phyloP scores from a whole-genome alignment of 176 grass and related monocot genomes.

The Triticum turgidum region DNA sequence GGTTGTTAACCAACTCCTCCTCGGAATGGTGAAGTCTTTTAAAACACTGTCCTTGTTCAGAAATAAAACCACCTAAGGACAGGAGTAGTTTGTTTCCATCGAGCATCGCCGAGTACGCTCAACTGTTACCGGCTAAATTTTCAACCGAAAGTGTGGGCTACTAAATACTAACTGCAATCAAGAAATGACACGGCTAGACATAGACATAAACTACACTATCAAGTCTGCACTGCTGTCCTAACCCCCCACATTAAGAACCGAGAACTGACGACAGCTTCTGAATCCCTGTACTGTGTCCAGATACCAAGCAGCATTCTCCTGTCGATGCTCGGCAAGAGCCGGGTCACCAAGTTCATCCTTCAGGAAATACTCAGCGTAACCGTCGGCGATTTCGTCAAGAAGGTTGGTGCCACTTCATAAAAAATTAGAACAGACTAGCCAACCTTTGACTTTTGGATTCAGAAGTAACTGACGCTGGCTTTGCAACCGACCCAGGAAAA shows the following conservation, averaged over 20 bases:
- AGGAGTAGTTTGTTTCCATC: constrained; percentile 11
- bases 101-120: constrained; percentile 16
- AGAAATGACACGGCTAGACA: constrained; percentile 10
- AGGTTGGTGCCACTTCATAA: constrained; percentile 38
- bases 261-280: neutral
- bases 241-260: neutral
- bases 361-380: constrained; percentile 69
- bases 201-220: neutral
- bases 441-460: neutral
- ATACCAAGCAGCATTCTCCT: constrained; percentile 67
- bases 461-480: neutral
- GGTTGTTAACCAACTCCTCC: neutral
- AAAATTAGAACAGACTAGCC: neutral
- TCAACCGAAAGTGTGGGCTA: constrained; percentile 32
- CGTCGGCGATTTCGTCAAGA: constrained; percentile 60
- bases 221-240: constrained; percentile 26
- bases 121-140: constrained; percentile 31
- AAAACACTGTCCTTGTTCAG: neutral
- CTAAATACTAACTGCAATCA: constrained; percentile 36
- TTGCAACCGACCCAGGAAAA: constrained; percentile 46
- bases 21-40: neutral
- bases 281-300: constrained; percentile 32
- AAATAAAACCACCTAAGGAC: neutral
- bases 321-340: constrained; percentile 70
- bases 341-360: constrained; percentile 73